Conservation (phyloP, 768 basidiomycete species). For the Boletus reticuloceps region DNA sequence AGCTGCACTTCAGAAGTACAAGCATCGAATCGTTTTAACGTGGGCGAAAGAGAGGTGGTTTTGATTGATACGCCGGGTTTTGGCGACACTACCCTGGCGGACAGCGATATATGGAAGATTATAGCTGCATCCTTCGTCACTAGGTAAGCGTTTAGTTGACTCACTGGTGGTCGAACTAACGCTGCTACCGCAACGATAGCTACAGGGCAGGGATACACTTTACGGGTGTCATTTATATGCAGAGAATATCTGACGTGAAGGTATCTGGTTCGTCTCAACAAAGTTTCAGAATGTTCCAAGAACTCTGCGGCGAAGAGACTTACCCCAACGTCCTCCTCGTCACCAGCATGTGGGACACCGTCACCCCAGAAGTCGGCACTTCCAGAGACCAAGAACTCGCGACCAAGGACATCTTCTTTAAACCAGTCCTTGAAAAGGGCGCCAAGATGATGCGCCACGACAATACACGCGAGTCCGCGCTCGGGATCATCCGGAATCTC, state of each 20-base stretch:
- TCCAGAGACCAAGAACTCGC: conserved; percentile 44
- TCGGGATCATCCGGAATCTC: conserved; percentile 41
- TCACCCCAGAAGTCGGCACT: conserved; percentile 32
- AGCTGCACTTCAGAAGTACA: conserved; percentile 36
- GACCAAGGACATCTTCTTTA: conserved; percentile 46
- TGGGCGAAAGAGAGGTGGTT: conserved; percentile 36
- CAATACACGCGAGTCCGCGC: conserved; percentile 43
- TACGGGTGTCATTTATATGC: conserved; percentile 51
- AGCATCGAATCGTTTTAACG: conserved; percentile 19
- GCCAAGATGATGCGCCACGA: conserved; percentile 44
- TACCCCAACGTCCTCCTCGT: conserved; percentile 48
- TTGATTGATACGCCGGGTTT: conserved; percentile 66
- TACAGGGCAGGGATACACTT: conserved; percentile 31
- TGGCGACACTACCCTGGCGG: conserved; percentile 49
- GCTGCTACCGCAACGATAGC: conserved; percentile 5
- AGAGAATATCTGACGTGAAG: conserved; percentile 48
- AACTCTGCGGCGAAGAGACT: conserved; percentile 48
- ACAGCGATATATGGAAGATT: conserved; percentile 48
- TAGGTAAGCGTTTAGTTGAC: conserved; percentile 12
- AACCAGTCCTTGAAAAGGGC: conserved; percentile 44
- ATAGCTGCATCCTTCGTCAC: conserved; percentile 41
- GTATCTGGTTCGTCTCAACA: conserved; percentile 45
- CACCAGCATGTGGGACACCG: conserved; percentile 51
- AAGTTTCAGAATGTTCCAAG: conserved; percentile 49
- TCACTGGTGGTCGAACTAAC: background rate